Base-by-base conservation (phyloP, 2,329 filamentous ascomycete species). In the Onygenales sp. region DNA sequence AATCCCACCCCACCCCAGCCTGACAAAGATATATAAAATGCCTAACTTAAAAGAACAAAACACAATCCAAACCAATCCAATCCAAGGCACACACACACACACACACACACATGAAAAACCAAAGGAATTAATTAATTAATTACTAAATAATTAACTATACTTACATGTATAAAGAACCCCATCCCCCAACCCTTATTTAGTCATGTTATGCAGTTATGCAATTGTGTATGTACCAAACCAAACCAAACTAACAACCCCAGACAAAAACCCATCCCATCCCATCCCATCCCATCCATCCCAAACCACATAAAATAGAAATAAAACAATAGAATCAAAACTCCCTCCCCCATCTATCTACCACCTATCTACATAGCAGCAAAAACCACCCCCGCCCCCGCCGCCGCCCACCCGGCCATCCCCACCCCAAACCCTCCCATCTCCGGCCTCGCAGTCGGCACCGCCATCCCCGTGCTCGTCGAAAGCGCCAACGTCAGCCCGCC, bases 331-430 rank as follows among this genome's bases (percentile, higher is more conserved):
- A 39, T 39, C 9, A 39, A 37, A 39, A 39, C 9, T 39, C 13
- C 36, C 36, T 39, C 36, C 36, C 21, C 17, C 17, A 17, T 17
- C 17, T 17, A 48, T 4, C 6, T 9, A 11, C n/a, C n/a, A 36
- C 3, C 21, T 21, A 6, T 10, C 46, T 52, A 59, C 55, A 57
- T 53, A 8, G 54, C 57, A 43, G 56, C 47, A 42, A 58, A 58
- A 3, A 55, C 52, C 40, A 54, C 37, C 32, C 56, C 60, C 11
- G 54, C 57, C 39, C 56, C 58, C 32, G 54, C 58, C 45, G 45
- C 57, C 49, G 31, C 44, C 51, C 52, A 52, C 21, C 32, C 58
- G 21, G 42, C 57, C 40, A 46, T 48, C 14, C 33, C 14, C 3
- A 27, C 3, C 4, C 21, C 21, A 21, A 53, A 51, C 44, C 37